Evolutionary conservation across 2,329 filamentous ascomycete species (phyloP).

Genomic region (Zasmidium angulare): DNA sequence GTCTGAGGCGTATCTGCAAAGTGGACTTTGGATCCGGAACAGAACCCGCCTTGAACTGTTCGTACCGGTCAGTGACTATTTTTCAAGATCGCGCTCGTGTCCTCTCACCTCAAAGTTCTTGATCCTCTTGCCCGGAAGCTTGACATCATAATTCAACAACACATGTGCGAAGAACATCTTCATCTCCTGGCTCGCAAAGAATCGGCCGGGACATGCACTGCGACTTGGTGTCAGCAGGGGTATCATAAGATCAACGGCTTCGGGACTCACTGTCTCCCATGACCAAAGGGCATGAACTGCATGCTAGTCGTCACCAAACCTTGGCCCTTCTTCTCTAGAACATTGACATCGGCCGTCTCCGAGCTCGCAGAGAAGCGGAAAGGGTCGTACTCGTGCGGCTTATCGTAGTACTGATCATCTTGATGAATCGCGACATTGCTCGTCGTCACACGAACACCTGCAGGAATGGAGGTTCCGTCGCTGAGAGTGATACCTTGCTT

Average conservation of each 20-base stretch:
- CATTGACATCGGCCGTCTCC: slow-evolving; percentile 10
- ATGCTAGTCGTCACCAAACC: slow-evolving; percentile 23
- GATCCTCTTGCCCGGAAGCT: too few relatives aligned
- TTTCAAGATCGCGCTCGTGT: too few relatives aligned
- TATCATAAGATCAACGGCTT: too few relatives aligned
- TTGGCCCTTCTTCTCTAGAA: slow-evolving; percentile 15
- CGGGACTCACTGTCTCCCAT: slow-evolving; percentile 27
- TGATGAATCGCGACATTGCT: slow-evolving; percentile 25
- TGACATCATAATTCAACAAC: too few relatives aligned
- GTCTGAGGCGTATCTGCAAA: too few relatives aligned
- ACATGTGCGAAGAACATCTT: too few relatives aligned
- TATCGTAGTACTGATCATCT: slow-evolving; percentile 28
- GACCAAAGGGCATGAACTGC: slow-evolving; percentile 26
- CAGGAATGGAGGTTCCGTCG: slow-evolving; percentile 23
- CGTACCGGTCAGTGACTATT: too few relatives aligned
- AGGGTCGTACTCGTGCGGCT: slow-evolving; percentile 26
- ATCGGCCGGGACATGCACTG: slow-evolving; percentile 38
- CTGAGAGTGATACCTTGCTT: slow-evolving; percentile 26
- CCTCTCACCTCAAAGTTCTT: too few relatives aligned
- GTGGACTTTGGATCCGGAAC: too few relatives aligned
- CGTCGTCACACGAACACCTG: slow-evolving; percentile 24
- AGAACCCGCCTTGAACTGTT: too few relatives aligned
- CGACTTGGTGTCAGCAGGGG: too few relatives aligned
- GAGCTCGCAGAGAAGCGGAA: slow-evolving; percentile 26
- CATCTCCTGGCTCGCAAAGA: slow-evolving; percentile 42